Conservation (phyloP, 805 yeast species). For the Maudiozyma pseudohumilis region DNA sequence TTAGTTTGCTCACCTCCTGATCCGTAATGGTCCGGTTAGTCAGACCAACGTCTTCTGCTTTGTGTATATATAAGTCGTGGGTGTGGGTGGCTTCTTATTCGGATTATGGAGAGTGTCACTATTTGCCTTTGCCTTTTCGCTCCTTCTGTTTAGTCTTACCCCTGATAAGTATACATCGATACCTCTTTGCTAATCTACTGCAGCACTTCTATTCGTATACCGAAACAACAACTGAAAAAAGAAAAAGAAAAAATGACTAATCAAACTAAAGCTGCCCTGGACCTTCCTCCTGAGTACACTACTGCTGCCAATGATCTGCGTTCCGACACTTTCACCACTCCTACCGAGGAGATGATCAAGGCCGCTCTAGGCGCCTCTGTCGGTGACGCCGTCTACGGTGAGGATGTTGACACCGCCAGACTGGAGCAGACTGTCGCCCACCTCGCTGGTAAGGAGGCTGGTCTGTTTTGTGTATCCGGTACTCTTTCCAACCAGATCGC, state of each 20-base stretch:
- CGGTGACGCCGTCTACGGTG: slow-evolving; percentile 87
- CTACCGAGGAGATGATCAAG: slow-evolving; percentile 61
- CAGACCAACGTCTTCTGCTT: too few relatives aligned
- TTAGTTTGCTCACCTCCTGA: too few relatives aligned
- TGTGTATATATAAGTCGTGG: too few relatives aligned
- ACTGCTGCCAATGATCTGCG: slow-evolving; percentile 41
- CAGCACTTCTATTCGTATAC: too few relatives aligned
- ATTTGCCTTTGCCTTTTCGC: too few relatives aligned
- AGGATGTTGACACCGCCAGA: slow-evolving; percentile 59
- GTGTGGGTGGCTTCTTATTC: too few relatives aligned
- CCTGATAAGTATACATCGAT: too few relatives aligned
- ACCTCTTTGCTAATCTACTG: too few relatives aligned
- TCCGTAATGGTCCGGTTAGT: too few relatives aligned
- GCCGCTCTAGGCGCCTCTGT: slow-evolving; percentile 47
- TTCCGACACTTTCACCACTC: slow-evolving; percentile 87
- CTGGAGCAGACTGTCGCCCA: slow-evolving; percentile 56
- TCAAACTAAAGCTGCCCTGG: slow-evolving; percentile 15
- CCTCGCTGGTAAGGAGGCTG: slow-evolving; percentile 72
- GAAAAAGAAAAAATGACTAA: slow-evolving; percentile 2
- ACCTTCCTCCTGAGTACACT: slow-evolving; percentile 21
- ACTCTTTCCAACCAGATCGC: slow-evolving; percentile 87
- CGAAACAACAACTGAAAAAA: neutral
- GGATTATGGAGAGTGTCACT: too few relatives aligned
- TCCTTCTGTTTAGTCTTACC: too few relatives aligned
- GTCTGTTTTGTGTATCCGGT: slow-evolving; percentile 77